Base-by-base conservation (phyloP, 768 basidiomycete species). In the Pleurotus sapidus region DNA sequence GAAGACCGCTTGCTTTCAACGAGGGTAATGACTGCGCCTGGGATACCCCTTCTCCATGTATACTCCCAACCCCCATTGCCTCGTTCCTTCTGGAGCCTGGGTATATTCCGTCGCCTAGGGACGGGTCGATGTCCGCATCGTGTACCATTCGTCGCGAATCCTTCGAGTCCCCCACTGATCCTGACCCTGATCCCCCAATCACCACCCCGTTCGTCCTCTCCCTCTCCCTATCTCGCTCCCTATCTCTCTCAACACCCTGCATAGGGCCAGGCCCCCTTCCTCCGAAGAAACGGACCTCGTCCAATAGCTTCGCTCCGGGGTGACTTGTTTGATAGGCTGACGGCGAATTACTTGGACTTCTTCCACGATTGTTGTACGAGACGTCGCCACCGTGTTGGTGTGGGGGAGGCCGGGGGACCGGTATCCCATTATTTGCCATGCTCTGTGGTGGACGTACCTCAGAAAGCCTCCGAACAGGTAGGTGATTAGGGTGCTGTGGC, bases 1-100 rank as follows among this genome's bases (percentile, higher is more conserved):
- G 73, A 46, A 91, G 74, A 18, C 89, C 89, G 61, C 86, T 88
- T 30, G 84, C 82, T 70, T 89, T 90, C 55, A 91, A 72, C 38
- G 89, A 90, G 30, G 89, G 89, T 58, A 91, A 45, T 11, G 42
- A 45, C 42, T 45, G 70, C 17, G 85, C 83, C 61, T 73, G 79
- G 30, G 66, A 61, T 18, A 68, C 68, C 23, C 75, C 73, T 30
- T 65, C 59, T 12, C 61, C 56, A 46, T 60, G 57, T 42, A 55
- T 43, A 51, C 62, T 57, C 59, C 65, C 54, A 57, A 27, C 43
- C 64, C 63, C 39, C 59, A 48, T 61, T 63, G 66, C 51, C 61
- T 60, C 57, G 59, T 59, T 61, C 37, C 60, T 55, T 11, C 60
- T 17, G 5, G 51, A 40, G 25, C 43, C 37, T n/a, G 12, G 50